phyloP scores from a whole-genome alignment of 202 grass and related monocot genomes.

The Zoysia matrella region DNA sequence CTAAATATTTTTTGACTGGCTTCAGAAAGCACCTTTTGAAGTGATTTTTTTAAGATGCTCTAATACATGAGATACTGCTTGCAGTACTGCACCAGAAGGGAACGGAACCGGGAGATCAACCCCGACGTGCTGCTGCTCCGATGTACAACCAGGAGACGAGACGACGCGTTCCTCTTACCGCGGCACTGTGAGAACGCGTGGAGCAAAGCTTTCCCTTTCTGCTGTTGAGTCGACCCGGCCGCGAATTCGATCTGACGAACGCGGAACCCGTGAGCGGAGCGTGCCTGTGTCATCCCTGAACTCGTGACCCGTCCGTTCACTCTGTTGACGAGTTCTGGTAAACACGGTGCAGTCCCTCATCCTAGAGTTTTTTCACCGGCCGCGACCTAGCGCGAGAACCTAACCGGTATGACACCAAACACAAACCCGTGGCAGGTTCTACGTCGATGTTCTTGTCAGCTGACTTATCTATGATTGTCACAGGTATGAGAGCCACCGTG shows the following conservation, averaged over 20 bases:
- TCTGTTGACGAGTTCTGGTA: slow-evolving; percentile 21
- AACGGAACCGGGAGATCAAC: background rate
- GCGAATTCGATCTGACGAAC: background rate
- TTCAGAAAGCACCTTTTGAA: too few species aligned
- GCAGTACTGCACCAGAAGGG: background rate
- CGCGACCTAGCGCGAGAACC: background rate
- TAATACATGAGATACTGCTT: background rate
- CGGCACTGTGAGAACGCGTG: slow-evolving; percentile 27
- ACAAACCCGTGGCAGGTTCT: background rate
- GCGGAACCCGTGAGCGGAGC: too few species aligned
- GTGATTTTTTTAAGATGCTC: too few species aligned
- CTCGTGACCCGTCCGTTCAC: background rate
- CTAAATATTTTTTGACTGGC: too few species aligned
- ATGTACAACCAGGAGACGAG: background rate
- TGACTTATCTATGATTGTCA: background rate
- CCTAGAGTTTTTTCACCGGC: background rate
- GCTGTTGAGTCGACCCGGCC: background rate
- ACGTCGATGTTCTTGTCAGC: background rate
- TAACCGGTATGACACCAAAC: slow-evolving; percentile 1
- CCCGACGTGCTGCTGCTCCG: background rate
- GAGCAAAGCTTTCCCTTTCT: background rate
- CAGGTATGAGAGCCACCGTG: background rate
- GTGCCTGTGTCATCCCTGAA: background rate
- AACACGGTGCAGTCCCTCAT: background rate
- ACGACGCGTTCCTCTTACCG: background rate